Base-by-base conservation (phyloP, 2,329 filamentous ascomycete genomes). In the Acarospora socialis region DNA sequence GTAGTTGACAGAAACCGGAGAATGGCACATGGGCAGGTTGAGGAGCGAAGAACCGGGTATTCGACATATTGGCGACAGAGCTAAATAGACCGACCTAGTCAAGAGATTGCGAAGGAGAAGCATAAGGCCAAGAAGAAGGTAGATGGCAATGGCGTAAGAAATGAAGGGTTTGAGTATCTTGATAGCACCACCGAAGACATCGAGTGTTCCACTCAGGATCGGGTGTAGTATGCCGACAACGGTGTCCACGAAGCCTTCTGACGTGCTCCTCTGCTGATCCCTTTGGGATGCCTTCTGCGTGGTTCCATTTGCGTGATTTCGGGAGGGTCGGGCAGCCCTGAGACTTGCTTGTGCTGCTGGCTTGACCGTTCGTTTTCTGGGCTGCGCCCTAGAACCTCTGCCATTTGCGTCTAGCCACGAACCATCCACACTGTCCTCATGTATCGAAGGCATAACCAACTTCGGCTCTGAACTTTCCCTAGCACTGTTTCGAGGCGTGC, bases 61-160 rank as follows among this genome's bases (percentile, higher is more conserved):
- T 13, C 68, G 65, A 47, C 81, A 86, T 13, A 86, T 43, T 0
- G 80, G 78, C 1, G 75, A 73, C 2, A 86, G 52, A 1, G 76
- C 73, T 7, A 66, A 56, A 28, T 66, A 63, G 33, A 79, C 53
- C 2, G 72, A 77, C 28, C 62, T 63, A 10, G 70, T 73, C 18
- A 79, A 51, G 47, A 77, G 66, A 46, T 73, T 77, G 27, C 70
- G 66, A 2, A 68, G 59, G 14, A 80, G 55, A 22, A 76, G 67
- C 29, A 71, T 50, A 13, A 66, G 59, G 29, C 73, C 72, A 17
- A 73, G 59, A 21, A 70, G 59, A 8, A 81, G 52, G 46, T 77
- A 77, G 26, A 73, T 48, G 8, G 76, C 66, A 8, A 83, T 51
- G 2, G 71, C 49, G 36, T 75, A 57, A 5, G 71, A 72, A 15